Conservation (phyloP, 495 filamentous ascomycete species). For the Aspergillus sparsus region DNA sequence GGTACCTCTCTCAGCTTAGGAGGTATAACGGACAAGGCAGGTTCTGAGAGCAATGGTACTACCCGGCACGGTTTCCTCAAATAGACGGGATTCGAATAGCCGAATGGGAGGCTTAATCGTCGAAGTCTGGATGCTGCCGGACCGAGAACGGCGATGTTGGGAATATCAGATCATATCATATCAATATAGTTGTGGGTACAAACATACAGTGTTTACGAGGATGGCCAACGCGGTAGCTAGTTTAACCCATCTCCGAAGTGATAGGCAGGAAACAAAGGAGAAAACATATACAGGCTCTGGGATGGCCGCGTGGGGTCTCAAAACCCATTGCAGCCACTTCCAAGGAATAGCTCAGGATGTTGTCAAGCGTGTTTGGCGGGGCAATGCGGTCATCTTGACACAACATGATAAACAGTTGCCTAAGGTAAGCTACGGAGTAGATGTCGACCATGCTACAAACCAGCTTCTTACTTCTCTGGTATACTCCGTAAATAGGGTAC, state of each 20-base stretch:
- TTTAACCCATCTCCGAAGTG: background rate
- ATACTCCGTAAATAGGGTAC: too few species aligned
- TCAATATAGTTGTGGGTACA: background rate
- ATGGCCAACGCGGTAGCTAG: too few species aligned
- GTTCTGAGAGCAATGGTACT: background rate
- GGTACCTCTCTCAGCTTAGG: background rate
- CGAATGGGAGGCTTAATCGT: background rate
- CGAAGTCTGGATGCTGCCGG: background rate
- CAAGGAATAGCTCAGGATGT: background rate
- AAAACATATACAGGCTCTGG: background rate
- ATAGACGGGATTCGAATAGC: background rate
- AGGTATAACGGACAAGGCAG: background rate
- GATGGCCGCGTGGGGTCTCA: background rate
- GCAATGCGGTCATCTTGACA: background rate
- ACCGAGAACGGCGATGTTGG: background rate
- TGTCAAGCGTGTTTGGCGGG: background rate
- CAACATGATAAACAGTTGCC: background rate
- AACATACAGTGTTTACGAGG: background rate
- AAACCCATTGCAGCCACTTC: background rate
- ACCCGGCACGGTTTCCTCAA: background rate
- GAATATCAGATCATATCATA: slow-evolving; percentile 2
- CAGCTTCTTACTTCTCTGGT: too few species aligned
- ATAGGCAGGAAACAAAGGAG: background rate
- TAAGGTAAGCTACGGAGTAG: too few species aligned
- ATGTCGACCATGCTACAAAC: too few species aligned